A percentile compares a stretch with the other conserved stretches of the same genome.
phyloP scores from a whole-genome alignment of 2,329 filamentous ascomycete species.

The Xylaria sp. region DNA sequence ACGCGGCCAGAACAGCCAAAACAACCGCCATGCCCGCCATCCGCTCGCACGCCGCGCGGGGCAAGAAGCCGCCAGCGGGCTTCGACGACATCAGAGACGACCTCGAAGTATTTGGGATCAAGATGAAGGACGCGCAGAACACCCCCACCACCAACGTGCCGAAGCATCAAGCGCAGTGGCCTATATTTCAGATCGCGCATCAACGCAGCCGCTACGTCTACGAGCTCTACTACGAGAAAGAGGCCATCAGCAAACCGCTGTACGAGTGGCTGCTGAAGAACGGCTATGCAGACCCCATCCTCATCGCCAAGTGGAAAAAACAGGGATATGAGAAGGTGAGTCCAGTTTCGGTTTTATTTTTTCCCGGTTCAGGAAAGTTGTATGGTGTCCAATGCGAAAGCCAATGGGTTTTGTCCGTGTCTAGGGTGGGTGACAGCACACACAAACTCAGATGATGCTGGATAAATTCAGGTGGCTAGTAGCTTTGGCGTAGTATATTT shows the following conservation, averaged over 20 bases:
- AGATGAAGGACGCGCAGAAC: slow-evolving; percentile 96
- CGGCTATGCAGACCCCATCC: slow-evolving; percentile 89
- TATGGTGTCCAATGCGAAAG: neutral
- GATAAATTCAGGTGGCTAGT: neutral
- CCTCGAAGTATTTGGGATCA: slow-evolving; percentile 84
- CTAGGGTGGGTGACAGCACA: neutral
- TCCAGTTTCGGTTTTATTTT: slow-evolving; percentile 26
- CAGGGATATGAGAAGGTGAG: slow-evolving; percentile 95
- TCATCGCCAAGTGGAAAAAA: slow-evolving; percentile 99
- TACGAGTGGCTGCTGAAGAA: slow-evolving; percentile 99
- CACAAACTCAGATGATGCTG: neutral
- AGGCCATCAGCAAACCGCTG: slow-evolving; percentile 89
- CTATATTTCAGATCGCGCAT: slow-evolving; percentile 96
- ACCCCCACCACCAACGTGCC: slow-evolving; percentile 81
- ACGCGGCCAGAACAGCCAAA: slow-evolving; percentile 19
- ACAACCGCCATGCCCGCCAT: slow-evolving; percentile 72
- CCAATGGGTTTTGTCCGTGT: neutral
- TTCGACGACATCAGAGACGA: slow-evolving; percentile 91
- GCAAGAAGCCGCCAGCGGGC: slow-evolving; percentile 85
- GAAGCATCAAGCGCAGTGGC: slow-evolving; percentile 93
- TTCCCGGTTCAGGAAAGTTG: neutral
- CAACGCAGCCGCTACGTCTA: slow-evolving; percentile 94
- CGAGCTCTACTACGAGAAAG: slow-evolving; percentile 97
- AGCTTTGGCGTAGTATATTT: neutral
- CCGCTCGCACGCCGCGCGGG: slow-evolving; percentile 73